These are phyloP conservation scores for Termitomyces titanicus DNA, from an alignment of 768 basidiomycete species.

Conservation along the genomic window DNA sequence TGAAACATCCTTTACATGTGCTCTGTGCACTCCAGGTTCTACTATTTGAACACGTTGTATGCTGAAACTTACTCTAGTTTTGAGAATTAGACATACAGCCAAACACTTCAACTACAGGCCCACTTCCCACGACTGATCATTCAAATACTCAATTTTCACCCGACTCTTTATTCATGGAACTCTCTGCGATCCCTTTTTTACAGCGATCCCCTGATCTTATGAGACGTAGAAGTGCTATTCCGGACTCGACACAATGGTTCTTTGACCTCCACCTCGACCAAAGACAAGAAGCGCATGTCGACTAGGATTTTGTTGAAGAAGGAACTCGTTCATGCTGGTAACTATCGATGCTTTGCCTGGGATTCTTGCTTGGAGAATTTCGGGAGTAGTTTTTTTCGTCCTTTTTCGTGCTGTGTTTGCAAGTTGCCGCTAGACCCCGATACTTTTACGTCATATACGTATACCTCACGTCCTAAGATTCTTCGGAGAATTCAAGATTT, in stretches of 20 bases:
- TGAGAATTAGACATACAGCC: background rate
- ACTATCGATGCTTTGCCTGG: background rate
- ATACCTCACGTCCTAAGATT: background rate
- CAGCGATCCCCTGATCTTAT: constrained; percentile 10
- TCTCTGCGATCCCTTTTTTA: constrained; percentile 12
- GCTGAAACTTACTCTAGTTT: background rate
- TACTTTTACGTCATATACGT: background rate
- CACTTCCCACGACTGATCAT: background rate
- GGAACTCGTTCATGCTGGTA: background rate
- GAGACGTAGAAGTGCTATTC: constrained; percentile 3
- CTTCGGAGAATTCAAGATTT: background rate
- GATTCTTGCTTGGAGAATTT: background rate
- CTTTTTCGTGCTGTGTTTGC: background rate
- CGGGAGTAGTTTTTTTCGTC: background rate
- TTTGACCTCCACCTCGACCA: background rate
- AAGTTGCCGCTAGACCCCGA: background rate
- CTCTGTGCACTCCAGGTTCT: constrained; percentile 11
- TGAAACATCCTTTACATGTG: constrained; percentile 4
- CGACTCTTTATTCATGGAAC: constrained; percentile 5
- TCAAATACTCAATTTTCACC: background rate
- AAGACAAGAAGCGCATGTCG: background rate
- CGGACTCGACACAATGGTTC: constrained; percentile 11
- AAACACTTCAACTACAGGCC: background rate
- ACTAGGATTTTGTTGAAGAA: background rate
- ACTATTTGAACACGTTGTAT: background rate